A percentile compares a stretch with the other conserved stretches of the same genome.
Evolutionary conservation across 805 yeast genomes (phyloP).

Genomic region (Ogataea nakhonphanomensis): DNA sequence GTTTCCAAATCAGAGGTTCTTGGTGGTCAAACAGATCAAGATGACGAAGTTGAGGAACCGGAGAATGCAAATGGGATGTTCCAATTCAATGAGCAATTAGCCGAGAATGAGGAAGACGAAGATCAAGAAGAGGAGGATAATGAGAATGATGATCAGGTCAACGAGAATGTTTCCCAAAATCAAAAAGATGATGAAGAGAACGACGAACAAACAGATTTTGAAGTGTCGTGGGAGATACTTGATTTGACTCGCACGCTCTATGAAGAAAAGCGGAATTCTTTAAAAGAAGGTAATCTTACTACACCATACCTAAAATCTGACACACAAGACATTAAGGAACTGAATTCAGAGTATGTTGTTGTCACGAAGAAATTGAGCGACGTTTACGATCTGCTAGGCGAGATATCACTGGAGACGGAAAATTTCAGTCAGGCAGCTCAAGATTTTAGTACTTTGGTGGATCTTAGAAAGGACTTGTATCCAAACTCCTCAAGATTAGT

Average conservation of each 20-base stretch:
- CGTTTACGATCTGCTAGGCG: constrained; percentile 78
- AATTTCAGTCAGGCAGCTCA: constrained; percentile 74
- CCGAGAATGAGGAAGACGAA: constrained; percentile 33
- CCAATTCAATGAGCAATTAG: constrained; percentile 26
- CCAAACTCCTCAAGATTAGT: constrained; percentile 52
- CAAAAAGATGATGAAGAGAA: constrained; percentile 27
- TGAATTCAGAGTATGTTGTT: constrained; percentile 31
- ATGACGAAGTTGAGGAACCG: constrained; percentile 31
- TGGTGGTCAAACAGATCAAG: constrained; percentile 44
- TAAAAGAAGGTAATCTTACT: constrained; percentile 1
- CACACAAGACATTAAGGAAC: constrained; percentile 20
- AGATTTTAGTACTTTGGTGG: constrained; percentile 60
- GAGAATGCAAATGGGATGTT: constrained; percentile 30
- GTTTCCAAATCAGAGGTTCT: constrained; percentile 71
- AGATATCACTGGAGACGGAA: constrained; percentile 85
- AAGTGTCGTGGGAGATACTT: constrained; percentile 82
- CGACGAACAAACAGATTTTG: constrained; percentile 68
- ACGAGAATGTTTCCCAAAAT: constrained; percentile 7
- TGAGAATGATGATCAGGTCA: constrained; percentile 26
- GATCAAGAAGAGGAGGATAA: constrained; percentile 28
- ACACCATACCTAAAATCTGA: constrained; percentile 22
- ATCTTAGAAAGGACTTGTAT: constrained; percentile 51
- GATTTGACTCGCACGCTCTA: constrained; percentile 73
- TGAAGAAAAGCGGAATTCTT: constrained; percentile 38
- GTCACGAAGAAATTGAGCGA: constrained; percentile 60